Base-by-base conservation (phyloP, 306 rosid species). In the Begonia fuchsioides region DNA sequence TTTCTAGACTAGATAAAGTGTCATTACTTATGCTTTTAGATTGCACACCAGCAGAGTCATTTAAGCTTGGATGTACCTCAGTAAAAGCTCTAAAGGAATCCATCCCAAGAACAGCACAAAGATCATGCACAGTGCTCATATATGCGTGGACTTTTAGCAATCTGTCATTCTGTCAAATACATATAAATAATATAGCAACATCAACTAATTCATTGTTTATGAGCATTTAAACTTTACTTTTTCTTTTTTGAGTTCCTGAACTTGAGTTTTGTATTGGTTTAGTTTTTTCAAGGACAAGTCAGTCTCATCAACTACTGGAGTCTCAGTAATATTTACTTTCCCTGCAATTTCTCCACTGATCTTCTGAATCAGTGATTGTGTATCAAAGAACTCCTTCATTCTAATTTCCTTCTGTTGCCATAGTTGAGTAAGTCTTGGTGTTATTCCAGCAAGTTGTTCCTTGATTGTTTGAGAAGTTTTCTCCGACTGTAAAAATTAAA, bases 211-310 rank as follows among this genome's bases (percentile, higher is more conserved):
- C 44, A 40, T 40, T 40, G 44, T 12, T 9, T 5, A 10, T 12
- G 16, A 54, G 26, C n/a, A 47, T 17, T 63, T n/a, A 19, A 57
- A 32, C 43, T 43, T 72, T 56, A 86, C 96, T 90, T 86, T 86
- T 72, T 86, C 96, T 68, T 74, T 86, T 61, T 82, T 93, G 70
- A 86, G 96, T 68, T 86, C 83, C 41, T 82, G 94, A 61, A 86
- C 93, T 71, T 82, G 86, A 19, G 78, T 65, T 17, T 79, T 83
- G 72, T 74, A 86, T 59, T 82, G 86, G 45, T 86, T 86, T 20
- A 86, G 53, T 68, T 72, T 40, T 40, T 40, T 40, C 44, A 40
- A 40, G 44, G 44, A 40, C 44, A 40, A 12, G 44, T 40, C 44
- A 40, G 75, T 63, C 68, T 86, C 94, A 9, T 86, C 86, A 32